Evolutionary conservation across 1,139 yeast species (phyloP).

Genomic region (Taiozyma sp.): DNA sequence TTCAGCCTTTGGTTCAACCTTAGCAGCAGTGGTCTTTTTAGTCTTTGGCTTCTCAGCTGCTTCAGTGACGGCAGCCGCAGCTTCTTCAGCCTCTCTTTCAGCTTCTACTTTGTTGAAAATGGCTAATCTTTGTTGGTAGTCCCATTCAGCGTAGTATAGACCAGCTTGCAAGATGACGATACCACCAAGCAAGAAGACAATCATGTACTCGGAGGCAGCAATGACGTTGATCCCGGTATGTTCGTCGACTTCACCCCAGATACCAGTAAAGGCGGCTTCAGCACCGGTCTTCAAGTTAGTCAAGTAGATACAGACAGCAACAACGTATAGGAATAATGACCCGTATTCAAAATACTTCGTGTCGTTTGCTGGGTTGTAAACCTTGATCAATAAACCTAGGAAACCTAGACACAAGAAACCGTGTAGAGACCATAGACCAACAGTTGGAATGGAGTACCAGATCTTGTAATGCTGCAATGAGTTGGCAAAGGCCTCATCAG

Average conservation of each 20-base stretch:
- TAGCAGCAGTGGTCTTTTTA: constrained; percentile 1
- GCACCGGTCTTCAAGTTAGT: constrained; percentile 85
- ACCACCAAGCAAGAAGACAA: constrained; percentile 68
- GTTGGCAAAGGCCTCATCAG: constrained; percentile 47
- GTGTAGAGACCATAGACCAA: constrained; percentile 59
- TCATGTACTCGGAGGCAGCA: constrained; percentile 84
- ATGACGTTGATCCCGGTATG: constrained; percentile 85
- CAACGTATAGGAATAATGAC: constrained; percentile 64
- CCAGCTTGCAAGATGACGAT: constrained; percentile 83
- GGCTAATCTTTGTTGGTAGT: constrained; percentile 52
- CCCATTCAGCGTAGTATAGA: constrained; percentile 83
- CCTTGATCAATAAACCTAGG: constrained; percentile 68
- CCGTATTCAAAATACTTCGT: constrained; percentile 89
- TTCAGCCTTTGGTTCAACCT: neutral
- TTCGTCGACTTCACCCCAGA: constrained; percentile 93
- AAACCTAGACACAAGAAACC: constrained; percentile 58
- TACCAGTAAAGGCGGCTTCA: constrained; percentile 59
- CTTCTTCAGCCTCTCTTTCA: constrained; percentile 12
- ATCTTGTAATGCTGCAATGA: constrained; percentile 71
- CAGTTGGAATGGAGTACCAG: constrained; percentile 63
- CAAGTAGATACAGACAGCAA: constrained; percentile 72
- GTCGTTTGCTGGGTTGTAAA: constrained; percentile 82
- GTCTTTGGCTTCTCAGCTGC: constrained; percentile 3
- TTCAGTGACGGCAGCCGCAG: neutral
- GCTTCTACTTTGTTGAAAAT: constrained; percentile 46